Base-by-base conservation (phyloP, 1,284 basidiomycete genomes). In the Ceratobasidium sp. region DNA sequence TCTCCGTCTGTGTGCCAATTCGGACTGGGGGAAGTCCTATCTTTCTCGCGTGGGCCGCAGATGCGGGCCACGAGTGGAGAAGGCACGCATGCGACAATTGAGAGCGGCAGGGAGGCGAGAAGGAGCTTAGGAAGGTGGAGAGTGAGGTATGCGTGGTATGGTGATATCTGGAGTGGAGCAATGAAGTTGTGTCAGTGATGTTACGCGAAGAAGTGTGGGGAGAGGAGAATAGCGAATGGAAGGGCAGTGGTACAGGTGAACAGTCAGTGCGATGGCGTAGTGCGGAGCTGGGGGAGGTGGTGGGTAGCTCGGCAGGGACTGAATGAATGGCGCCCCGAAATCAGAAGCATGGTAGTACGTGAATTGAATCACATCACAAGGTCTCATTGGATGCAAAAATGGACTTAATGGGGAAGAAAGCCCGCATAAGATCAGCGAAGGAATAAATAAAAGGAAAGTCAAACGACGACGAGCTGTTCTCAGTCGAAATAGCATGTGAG, bases 61-160 rank as follows among this genome's bases (percentile, higher is more conserved):
- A 47, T 45, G 27, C 17, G 44, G 36, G 59, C 15, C 45, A 48
- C 33, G 9, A 63, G 27, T 45, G 31, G 53, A 15, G 47, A 44
- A 8, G 67, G 56, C 9, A 60, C n/a, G 19, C 67, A 72, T 27
- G 56, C 87, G 7, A 93, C 79, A n/a, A 88, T 36, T 0, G 89
- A 84, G 17, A 98, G 86, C 0, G 94, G 93, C 0, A 89, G 79
- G 0, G 91, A 84, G 1, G 89, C 86, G 2, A 94, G 84, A 1
- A 97, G 86, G 1, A 98, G 87, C 78, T 93, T 96, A 0, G 96
- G 96, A 0, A 99, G 87, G 77, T 88, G 86, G 0, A 86, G 82
- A 0, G 87, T 87, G 78, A 94, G 85, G 83, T 99, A 99, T 1
- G 89, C 85, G 76, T 90, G 86, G 44, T 84, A 84, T 0, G 96